Evolutionary conservation across 345 rosid species (phyloP).

Genomic region (Aurinia saxatilis): DNA sequence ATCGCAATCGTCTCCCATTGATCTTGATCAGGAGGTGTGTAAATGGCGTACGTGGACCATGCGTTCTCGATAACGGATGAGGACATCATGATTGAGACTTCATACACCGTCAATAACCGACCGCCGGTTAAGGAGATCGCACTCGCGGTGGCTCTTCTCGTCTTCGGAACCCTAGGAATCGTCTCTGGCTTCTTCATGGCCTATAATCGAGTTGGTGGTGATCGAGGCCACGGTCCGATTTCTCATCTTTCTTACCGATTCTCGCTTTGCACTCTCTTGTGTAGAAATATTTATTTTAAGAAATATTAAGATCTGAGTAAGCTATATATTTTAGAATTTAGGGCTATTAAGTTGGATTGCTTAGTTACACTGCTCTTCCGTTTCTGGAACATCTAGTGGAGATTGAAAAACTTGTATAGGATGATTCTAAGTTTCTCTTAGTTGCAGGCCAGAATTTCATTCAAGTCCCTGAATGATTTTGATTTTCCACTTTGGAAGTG

Average conservation of each 20-base stretch:
- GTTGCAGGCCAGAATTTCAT: neutral
- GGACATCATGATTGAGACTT: constrained; percentile 68
- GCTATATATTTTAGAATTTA: neutral
- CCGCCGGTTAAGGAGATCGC: constrained; percentile 96
- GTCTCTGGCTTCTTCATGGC: constrained; percentile 68
- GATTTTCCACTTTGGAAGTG: no score
- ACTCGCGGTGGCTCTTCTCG: constrained; percentile 79
- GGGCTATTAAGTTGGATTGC: neutral
- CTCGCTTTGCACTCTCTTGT: no score
- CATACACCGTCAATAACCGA: constrained; percentile 57
- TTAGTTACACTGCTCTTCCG: neutral
- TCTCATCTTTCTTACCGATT: neutral
- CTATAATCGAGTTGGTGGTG: constrained; percentile 75
- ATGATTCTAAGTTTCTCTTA: no score
- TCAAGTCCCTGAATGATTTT: neutral
- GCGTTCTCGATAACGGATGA: constrained; percentile 96
- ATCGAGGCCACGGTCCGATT: constrained; percentile 67
- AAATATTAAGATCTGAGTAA: neutral
- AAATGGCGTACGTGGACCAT: constrained; percentile 95
- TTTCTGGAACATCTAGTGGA: neutral
- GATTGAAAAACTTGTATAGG: neutral
- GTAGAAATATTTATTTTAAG: no score
- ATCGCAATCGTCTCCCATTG: constrained; percentile 3
- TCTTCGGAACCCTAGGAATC: constrained; percentile 74
- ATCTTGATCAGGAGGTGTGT: constrained; percentile 10